Conservation (phyloP, 225 moss, liverwort and hornwort species). For the Pleurozium schreberi region DNA sequence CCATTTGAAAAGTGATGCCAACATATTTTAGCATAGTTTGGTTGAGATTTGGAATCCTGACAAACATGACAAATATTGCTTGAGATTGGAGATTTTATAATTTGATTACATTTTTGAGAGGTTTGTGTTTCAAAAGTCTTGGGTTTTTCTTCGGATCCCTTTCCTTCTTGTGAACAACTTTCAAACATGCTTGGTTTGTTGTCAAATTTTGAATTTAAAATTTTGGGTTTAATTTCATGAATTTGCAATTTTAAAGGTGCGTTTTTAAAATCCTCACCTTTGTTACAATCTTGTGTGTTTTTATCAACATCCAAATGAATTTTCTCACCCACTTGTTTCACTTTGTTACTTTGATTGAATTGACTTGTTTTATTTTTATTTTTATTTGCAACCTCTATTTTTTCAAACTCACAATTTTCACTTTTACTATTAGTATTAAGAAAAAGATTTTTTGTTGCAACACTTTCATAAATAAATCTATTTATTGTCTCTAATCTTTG, state of each 20-base stretch:
- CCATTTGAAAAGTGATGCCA: background rate
- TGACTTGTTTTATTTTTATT: background rate
- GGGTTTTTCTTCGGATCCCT: background rate
- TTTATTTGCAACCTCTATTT: background rate
- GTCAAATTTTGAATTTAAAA: background rate
- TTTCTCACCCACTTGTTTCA: background rate
- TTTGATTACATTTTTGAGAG: background rate
- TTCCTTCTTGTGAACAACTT: background rate
- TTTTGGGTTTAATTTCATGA: background rate
- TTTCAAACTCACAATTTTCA: background rate
- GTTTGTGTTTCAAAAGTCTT: background rate
- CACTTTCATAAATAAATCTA: background rate
- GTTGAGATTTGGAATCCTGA: background rate
- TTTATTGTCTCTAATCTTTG: constrained; percentile 2
- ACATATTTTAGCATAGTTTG: background rate
- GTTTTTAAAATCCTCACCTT: background rate
- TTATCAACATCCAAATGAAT: background rate
- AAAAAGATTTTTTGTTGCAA: background rate
- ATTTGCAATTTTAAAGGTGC: background rate
- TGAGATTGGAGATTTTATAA: background rate
- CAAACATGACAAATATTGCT: background rate
- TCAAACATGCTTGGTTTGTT: background rate
- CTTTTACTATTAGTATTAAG: background rate
- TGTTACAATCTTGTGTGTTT: background rate
- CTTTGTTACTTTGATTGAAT: background rate